Base-by-base conservation (phyloP, 805 yeast species). In the Ogataea pini region DNA sequence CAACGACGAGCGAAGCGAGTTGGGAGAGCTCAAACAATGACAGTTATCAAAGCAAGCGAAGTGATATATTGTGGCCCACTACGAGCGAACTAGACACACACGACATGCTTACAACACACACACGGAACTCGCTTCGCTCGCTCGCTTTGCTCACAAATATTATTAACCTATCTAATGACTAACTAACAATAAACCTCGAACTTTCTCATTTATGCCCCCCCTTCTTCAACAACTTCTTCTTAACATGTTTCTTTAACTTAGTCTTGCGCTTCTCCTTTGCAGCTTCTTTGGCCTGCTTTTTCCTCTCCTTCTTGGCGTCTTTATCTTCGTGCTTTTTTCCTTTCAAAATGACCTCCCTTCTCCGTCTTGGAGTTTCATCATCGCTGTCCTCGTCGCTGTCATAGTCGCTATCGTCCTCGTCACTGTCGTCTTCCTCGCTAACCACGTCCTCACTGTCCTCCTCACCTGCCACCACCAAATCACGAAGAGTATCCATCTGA, bases 311-410 rank as follows among this genome's bases (percentile, higher is more conserved):
- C 67, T 89, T 89, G 10, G 72, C 79, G 37, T 89, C 91, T 67
- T 89, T 82, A 65, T 90, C 88, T 58, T 89, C 85, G 62, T 77
- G 75, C 62, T 84, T 87, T 67, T 92, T 90, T 14, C 95, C 96
- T 52, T 79, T 82, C 9, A 75, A 65, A 8, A 69, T 60, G 4
- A 33, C 32, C 13, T 45, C 51, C 7, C 31, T 42, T n/a, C 33
- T 37, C 28, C 31, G 36, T n/a, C 34, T 33, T 20, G 34, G 31
- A 2, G 27, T n/a, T n/a, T 46, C 52, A 6, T 38, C 24, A 16
- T 42, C 70, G 17, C 51, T 58, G 4, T 31, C 42, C 22, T 34
- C 37, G 18, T 34, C 20, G 10, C 45, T 49, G 12, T 38, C 20
- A 17, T 42, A 69, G 13, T 52, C 60, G 3, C 31, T 41, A 12